These are phyloP conservation scores for Abelmoschus esculentus DNA, from an alignment of 345 rosid genomes.

Conservation along the genomic window DNA sequence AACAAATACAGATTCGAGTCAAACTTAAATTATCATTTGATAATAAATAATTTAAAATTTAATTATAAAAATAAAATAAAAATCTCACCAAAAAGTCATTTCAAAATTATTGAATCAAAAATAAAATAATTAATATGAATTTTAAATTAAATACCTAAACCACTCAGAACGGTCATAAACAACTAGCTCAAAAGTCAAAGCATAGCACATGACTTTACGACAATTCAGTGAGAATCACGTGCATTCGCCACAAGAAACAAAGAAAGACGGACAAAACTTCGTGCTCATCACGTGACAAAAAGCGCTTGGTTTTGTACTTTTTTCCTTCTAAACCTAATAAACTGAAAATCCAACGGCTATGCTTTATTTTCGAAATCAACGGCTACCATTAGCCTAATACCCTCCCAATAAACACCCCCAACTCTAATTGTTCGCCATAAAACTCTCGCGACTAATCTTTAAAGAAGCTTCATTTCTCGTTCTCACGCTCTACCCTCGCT, in stretches of 20 bases:
- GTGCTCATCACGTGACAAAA: constrained; percentile 5
- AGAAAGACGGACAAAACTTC: neutral
- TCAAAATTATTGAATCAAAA: no score
- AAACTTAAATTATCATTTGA: no score
- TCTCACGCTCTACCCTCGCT: neutral
- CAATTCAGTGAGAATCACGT: neutral
- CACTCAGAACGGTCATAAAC: no score
- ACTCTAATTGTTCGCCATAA: no score
- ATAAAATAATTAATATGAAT: no score
- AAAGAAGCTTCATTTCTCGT: neutral
- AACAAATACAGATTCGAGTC: no score
- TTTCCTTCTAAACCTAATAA: neutral
- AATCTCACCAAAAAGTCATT: no score
- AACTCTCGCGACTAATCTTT: neutral
- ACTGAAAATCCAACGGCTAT: neutral
- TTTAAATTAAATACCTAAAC: no score
- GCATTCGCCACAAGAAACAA: neutral
- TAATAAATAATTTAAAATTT: no score
- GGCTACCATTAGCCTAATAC: neutral
- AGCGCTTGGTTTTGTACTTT: neutral
- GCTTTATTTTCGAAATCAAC: no score
- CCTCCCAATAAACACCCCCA: neutral
- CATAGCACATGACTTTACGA: neutral
- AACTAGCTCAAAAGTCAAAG: no score
- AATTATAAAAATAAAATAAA: no score